phyloP scores from a whole-genome alignment of 2,329 filamentous ascomycete genomes.

The Botrytis sinoallii region DNA sequence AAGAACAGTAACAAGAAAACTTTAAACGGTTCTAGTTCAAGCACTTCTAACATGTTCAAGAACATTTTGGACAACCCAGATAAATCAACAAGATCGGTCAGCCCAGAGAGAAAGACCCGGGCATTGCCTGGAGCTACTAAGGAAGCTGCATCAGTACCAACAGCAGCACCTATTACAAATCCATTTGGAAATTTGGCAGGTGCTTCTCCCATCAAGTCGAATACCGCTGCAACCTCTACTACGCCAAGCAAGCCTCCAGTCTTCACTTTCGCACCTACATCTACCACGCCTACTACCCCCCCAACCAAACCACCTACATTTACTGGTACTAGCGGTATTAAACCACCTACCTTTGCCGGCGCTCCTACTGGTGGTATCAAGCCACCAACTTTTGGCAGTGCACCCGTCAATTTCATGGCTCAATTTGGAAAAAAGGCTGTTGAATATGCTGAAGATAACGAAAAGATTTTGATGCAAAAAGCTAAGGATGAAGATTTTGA shows the following conservation, averaged over 20 bases:
- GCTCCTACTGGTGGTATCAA: constrained; percentile 24
- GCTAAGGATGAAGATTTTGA: constrained; percentile 35
- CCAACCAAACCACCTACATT: constrained; percentile 22
- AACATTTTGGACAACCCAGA: constrained; percentile 33
- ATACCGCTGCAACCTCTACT: constrained; percentile 11
- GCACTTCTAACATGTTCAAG: constrained; percentile 37
- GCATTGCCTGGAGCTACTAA: constrained; percentile 16
- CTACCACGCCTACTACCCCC: constrained; percentile 8
- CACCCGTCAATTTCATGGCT: constrained; percentile 28
- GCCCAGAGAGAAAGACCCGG: constrained; percentile 28
- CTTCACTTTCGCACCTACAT: constrained; percentile 3
- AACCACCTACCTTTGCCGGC: constrained; percentile 10
- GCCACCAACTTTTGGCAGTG: constrained; percentile 30
- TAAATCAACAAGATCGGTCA: constrained; percentile 20
- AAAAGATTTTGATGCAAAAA: constrained; percentile 31
- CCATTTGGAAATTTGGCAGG: constrained; percentile 32
- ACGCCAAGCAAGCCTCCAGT: constrained; percentile 5
- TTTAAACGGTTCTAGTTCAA: constrained; percentile 30
- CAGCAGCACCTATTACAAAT: constrained; percentile 30
- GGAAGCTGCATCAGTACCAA: constrained; percentile 7
- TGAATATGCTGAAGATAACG: constrained; percentile 27
- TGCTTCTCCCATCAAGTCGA: constrained; percentile 23
- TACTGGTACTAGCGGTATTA: constrained; percentile 7
- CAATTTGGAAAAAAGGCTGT: constrained; percentile 30
- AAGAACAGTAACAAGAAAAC: constrained; percentile 28